Evolutionary conservation across 139 green algal species (phyloP), one percentile per base, ranked within the genome.

Genomic region (Ettlia oleoabundans): DNA sequence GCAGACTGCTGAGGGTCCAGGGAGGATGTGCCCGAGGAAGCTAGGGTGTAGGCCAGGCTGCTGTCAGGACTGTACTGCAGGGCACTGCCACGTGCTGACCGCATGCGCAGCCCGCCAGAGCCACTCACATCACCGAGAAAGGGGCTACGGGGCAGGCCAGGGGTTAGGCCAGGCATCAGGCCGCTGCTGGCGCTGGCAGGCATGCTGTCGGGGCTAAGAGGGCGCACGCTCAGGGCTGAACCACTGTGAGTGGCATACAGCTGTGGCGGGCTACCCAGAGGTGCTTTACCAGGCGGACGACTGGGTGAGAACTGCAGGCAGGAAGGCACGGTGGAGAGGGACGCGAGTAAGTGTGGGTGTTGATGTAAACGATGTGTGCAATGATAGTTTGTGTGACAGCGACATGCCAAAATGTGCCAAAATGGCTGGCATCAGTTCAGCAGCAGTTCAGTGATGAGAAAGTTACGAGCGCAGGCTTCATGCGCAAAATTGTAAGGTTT

Each of bases 1-100:
- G 33, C 76, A 13, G 22, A 51, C 30, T 63, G 61, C 28, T n/a
- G n/a, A 47, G 73, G 76, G 21, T 71, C 62, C 41, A 74, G 41
- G 41, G 28, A 47, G 18, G 58, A 37, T 28, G 18, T 7, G 4
- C 33, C 51, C n/a, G 72, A 64, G 15, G 70, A 52, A 33, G 64
- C 15, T n/a, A n/a, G n/a, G 47, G 15, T 58, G 47, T 58, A 58
- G 15, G 47, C 10, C 13, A 58, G 47, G 47, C 47, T 58, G 47
- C 47, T 58, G 47, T 58, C 15, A 15, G 70, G 70, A 42, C 30
- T 77, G 70, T 22, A 62, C n/a, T 42, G 70, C 4, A 77, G 8
- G 70, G 40, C 26, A 8, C 19, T 38, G 40, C n/a, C n/a, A n/a
- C n/a, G n/a, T n/a, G n/a, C n/a, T n/a, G n/a, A n/a, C n/a, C n/a